These are phyloP conservation scores for Hanseniaspora opuntiae DNA, from an alignment of 805 yeast species.

Conservation along the genomic window DNA sequence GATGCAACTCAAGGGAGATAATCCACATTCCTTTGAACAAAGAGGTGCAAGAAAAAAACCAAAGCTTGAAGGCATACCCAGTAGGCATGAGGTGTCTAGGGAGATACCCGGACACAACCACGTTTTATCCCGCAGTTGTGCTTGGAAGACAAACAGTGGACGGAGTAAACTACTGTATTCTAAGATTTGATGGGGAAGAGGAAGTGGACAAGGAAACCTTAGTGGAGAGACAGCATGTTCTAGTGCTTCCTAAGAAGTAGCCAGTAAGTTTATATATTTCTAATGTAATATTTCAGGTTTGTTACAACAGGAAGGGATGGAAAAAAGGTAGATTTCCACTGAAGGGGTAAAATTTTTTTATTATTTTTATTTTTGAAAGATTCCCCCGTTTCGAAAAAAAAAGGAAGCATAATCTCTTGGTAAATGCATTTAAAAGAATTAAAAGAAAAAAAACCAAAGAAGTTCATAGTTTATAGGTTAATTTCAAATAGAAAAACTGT, in stretches of 20 bases:
- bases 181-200: conserved; percentile 91
- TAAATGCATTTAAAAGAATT: background rate
- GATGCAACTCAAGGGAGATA: conserved; percentile 69
- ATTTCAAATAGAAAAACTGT: background rate
- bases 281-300: no score
- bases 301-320: background rate
- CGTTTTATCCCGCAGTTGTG: conserved; percentile 90
- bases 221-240: conserved; percentile 69
- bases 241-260: conserved; percentile 46
- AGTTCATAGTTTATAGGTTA: background rate
- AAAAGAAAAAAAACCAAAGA: no score
- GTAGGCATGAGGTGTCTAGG: conserved; percentile 76
- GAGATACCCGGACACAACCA: conserved; percentile 92
- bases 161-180: conserved; percentile 37
- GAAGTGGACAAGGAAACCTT: conserved; percentile 92
- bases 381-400: background rate
- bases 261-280: background rate
- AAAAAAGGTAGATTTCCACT: no score
- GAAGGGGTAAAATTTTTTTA: no score
- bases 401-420: no score
- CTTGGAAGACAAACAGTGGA: conserved; percentile 53
- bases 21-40: conserved; percentile 50
- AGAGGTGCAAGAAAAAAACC: conserved; percentile 7
- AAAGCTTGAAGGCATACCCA: conserved; percentile 42
- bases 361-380: background rate